A percentile compares a stretch with the other conserved stretches of the same genome.
Evolutionary conservation across 192 early-diverging fungal genomes (phyloP).

Genomic region (Diversispora epigaea): DNA sequence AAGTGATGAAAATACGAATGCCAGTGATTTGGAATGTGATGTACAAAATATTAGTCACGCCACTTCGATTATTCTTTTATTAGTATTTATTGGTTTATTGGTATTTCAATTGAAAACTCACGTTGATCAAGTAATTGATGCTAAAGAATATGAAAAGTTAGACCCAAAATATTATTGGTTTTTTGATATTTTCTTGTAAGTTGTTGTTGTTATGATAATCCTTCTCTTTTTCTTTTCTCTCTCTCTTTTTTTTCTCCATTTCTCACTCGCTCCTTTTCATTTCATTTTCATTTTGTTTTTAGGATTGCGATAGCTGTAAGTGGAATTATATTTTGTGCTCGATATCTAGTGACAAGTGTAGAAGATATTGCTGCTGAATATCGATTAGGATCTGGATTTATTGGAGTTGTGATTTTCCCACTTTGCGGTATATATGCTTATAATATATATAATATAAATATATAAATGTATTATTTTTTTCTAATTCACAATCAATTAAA

Average conservation of each 20-base stretch:
- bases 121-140: slow-evolving; percentile 36
- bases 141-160: background rate
- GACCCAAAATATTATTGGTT: background rate
- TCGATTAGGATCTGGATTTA: slow-evolving; percentile 80
- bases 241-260: background rate
- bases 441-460: slow-evolving; percentile 10
- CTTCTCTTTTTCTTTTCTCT: background rate
- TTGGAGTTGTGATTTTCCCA: slow-evolving; percentile 89
- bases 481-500: background rate
- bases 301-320: slow-evolving; percentile 57
- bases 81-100: slow-evolving; percentile 61
- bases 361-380: slow-evolving; percentile 66
- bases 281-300: slow-evolving; percentile 65
- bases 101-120: slow-evolving; percentile 87
- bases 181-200: slow-evolving; percentile 22
- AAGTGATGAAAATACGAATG: background rate
- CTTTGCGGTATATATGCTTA: slow-evolving; percentile 61
- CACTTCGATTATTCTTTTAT: slow-evolving; percentile 59
- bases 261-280: background rate
- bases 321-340: slow-evolving; percentile 72
- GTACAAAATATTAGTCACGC: slow-evolving; percentile 60
- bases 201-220: no score
- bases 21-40: slow-evolving; percentile 35
- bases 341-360: slow-evolving; percentile 72
- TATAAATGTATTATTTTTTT: slow-evolving; percentile 18